Percentiles rank a stretch among this genome's conserved stretches.
Evolutionary conservation across 441 rosid species (phyloP).

Genomic region (Erysimum pusillum): DNA sequence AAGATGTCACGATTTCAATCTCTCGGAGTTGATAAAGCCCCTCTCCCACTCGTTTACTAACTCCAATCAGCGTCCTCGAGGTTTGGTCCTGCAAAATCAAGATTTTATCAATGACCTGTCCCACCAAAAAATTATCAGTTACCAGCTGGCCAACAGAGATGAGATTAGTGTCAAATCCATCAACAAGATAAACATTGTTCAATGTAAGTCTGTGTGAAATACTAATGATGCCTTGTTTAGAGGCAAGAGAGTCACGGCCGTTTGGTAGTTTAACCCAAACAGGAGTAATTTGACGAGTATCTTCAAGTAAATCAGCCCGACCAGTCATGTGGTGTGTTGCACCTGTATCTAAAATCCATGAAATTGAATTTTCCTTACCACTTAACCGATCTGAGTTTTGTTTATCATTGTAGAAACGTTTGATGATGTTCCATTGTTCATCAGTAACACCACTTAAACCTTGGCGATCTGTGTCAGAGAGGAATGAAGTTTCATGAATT

Average conservation of each 20-base stretch:
- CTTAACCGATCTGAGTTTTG: no score
- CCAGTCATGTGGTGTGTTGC: neutral
- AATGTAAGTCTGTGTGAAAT: no score
- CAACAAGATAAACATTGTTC: neutral
- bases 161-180: neutral
- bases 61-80: no score
- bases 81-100: no score
- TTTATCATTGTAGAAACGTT: no score
- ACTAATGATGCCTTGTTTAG: neutral
- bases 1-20: neutral
- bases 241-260: neutral
- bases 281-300: neutral
- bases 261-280: neutral
- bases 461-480: no score
- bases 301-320: neutral
- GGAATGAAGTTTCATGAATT: no score
- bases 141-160: no score
- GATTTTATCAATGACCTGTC: no score
- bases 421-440: neutral
- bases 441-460: no score
- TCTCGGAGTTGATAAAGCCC: neutral
- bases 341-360: neutral
- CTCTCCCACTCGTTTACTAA: no score
- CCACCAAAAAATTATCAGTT: no score
- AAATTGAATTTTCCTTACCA: neutral